phyloP scores from a whole-genome alignment of 306 rosid genomes.

The Gastrolobium villosum region DNA sequence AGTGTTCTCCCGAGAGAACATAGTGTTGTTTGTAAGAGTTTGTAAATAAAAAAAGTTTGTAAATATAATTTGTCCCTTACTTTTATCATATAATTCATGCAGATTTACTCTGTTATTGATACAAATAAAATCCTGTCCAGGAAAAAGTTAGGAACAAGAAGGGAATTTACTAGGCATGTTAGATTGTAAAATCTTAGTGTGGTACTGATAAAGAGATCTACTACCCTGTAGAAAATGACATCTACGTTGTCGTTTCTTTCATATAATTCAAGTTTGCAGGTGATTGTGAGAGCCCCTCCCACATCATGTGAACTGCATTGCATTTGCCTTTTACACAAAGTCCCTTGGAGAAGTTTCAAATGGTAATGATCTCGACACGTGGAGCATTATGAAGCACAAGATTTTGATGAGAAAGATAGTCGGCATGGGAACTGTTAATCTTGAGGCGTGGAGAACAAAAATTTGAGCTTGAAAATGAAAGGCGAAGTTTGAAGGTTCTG shows the following conservation, averaged over 20 bases:
- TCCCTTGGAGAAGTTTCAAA: constrained; percentile 20
- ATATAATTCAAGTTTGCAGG: constrained; percentile 20
- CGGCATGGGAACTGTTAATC: constrained; percentile 48
- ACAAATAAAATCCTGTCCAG: constrained; percentile 22
- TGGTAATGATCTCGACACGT: constrained; percentile 12
- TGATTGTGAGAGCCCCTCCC: constrained; percentile 35
- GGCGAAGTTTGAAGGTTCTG: constrained; percentile 1
- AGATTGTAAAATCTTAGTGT: constrained; percentile 9
- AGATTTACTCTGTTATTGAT: neutral
- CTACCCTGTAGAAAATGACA: constrained; percentile 40
- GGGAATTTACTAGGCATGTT: constrained; percentile 12
- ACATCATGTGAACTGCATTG: neutral
- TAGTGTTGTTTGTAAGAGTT: too few relatives aligned
- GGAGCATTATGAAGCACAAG: constrained; percentile 19
- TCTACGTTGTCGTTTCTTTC: constrained; percentile 43
- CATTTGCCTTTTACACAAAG: neutral
- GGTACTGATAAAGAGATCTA: constrained; percentile 16
- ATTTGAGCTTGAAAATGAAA: constrained; percentile 47
- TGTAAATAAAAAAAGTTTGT: too few relatives aligned
- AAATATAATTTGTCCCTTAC: too few relatives aligned
- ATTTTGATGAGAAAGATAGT: constrained; percentile 31
- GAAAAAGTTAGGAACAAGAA: neutral
- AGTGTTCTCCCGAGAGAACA: too few relatives aligned
- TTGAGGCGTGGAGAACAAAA: constrained; percentile 43
- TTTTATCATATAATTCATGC: too few relatives aligned